phyloP scores from a whole-genome alignment of 176 grass and related monocot genomes.

The Puccinellia tenuiflora region DNA sequence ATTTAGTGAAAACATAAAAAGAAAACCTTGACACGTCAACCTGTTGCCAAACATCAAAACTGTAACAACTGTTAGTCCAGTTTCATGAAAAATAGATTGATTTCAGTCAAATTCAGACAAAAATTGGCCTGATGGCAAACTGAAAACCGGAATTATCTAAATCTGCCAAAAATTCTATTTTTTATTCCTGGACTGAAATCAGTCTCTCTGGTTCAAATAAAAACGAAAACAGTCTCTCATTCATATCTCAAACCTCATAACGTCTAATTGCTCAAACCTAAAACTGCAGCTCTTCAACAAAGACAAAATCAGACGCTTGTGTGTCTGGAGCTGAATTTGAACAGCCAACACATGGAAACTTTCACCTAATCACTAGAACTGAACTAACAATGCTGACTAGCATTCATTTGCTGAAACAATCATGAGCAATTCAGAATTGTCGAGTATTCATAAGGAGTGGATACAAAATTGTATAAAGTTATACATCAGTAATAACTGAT shows the following conservation, averaged over 20 bases:
- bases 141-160: background rate
- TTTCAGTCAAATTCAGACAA: background rate
- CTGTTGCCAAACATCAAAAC: background rate
- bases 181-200: background rate
- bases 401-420: background rate
- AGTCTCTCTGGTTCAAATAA: background rate
- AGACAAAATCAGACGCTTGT: background rate
- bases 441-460: background rate
- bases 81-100: background rate
- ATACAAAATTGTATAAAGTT: background rate
- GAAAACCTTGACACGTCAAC: background rate
- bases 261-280: background rate
- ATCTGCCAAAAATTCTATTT: background rate
- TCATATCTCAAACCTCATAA: background rate
- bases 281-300: background rate
- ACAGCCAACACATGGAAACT: background rate
- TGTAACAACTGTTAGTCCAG: no score
- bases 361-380: background rate
- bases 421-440: background rate
- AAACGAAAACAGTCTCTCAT: background rate
- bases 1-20: background rate
- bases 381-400: background rate
- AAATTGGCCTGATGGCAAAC: background rate
- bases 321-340: background rate
- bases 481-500: background rate